phyloP scores from a whole-genome alignment of 2,329 filamentous ascomycete genomes.

The Macroventuria anomochaeta region DNA sequence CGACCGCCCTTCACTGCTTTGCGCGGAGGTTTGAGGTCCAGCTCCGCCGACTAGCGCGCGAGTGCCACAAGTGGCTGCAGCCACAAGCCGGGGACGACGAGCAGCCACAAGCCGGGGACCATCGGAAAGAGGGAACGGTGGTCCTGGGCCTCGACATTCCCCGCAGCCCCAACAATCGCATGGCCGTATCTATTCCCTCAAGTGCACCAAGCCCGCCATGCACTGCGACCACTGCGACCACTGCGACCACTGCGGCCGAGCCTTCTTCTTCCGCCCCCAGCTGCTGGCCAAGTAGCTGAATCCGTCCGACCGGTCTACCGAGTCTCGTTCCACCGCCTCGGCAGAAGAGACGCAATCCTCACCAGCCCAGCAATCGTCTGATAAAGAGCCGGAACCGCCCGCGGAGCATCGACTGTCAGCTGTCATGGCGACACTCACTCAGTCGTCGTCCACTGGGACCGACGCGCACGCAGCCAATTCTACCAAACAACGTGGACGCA shows the following conservation, averaged over 20 bases:
- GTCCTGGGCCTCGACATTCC: constrained; percentile 8
- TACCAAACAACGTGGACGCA: constrained; percentile 35
- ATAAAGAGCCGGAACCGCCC: not conserved
- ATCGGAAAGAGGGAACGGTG: not conserved
- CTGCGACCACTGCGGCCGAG: not conserved
- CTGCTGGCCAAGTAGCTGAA: constrained; percentile 13
- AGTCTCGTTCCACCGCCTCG: constrained; percentile 16
- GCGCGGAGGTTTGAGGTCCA: not conserved
- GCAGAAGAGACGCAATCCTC: constrained; percentile 7
- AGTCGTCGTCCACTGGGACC: constrained; percentile 24
- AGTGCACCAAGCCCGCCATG: constrained; percentile 19
- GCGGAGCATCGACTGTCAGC: not conserved
- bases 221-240: not conserved
- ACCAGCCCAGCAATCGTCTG: constrained; percentile 1
- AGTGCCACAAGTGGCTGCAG: not conserved
- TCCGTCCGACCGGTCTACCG: not conserved
- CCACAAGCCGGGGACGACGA: not conserved
- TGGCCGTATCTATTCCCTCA: not conserved
- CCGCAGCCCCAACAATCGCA: constrained; percentile 15
- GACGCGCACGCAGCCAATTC: constrained; percentile 32
- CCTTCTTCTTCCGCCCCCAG: constrained; percentile 1
- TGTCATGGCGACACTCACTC: constrained; percentile 43
- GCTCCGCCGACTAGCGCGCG: constrained; percentile 1
- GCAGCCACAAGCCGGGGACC: not conserved
- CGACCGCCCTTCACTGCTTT: not conserved